Evolutionary conservation across 805 yeast species (phyloP), one percentile per base, ranked within the genome.

Genomic region (Candida coquimbonensis): DNA sequence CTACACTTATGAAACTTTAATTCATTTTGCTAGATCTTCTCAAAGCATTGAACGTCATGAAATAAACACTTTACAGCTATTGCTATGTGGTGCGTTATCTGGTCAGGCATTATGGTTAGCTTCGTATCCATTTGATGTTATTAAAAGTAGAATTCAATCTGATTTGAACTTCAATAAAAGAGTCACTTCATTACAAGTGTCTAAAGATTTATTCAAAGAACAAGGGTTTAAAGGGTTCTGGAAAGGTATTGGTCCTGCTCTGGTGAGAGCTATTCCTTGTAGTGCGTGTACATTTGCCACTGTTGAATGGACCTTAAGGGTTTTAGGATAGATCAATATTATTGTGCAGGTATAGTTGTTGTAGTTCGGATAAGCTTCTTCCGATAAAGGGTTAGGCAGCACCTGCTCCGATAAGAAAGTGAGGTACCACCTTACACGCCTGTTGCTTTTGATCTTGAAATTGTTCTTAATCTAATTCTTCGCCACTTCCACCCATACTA

Each of bases 101-200:
- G 99, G 99, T 26, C 83, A 89, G 54, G 75, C 89, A 3, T 56
- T 91, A 67, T 91, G 99, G 99, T 62, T 80, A 14, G 73, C 83
- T 24, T 76, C 82, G 14, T 91, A 90, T 61, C 99, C 98, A 13
- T 68, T 90, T 25, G 99, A 93, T 64, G 93, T 93, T 4, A 69
- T 93, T 58, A 93, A 93, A 70, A 87, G 96, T 27, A 81, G 81
- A 49, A 70, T 91, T 63, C 99, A 93, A 66, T 77, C 84, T 47
- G 82, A 78, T 53, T 24, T 47, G 11, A 57, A 59, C 9, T 77
- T 78, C 54, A 78, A 76, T 0, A 35, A 52, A 0, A 56, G 55
- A 8, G 68, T 75, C 8, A 79, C 73, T 13, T 61, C 71, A 1
- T 50, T 57, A 25, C 62, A 67, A 34, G 77, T 77, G 9, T 64